Evolutionary conservation across 495 filamentous ascomycete genomes (phyloP).

Genomic region (Daldinia caldariorum): DNA sequence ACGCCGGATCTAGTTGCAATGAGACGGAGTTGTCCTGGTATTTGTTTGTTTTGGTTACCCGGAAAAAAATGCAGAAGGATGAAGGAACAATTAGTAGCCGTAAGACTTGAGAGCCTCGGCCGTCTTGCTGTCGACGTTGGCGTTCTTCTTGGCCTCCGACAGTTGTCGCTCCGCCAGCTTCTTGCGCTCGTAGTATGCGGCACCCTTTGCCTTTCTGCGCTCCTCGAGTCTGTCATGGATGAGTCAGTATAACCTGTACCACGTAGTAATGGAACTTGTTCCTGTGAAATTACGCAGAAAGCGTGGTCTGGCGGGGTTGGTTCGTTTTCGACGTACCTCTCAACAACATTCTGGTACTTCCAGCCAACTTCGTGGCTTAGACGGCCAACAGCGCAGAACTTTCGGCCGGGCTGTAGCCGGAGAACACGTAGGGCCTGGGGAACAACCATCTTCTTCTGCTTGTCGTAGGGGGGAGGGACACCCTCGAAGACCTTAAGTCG

Average conservation of each 20-base stretch:
- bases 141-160: slow-evolving; percentile 88
- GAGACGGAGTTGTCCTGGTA: slow-evolving; percentile 42
- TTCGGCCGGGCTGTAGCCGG: slow-evolving; percentile 95
- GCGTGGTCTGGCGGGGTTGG: not conserved
- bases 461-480: slow-evolving; percentile 98
- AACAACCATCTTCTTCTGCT: slow-evolving; percentile 99
- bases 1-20: slow-evolving; percentile 51
- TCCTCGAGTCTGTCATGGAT: slow-evolving; percentile 83
- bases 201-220: slow-evolving; percentile 97
- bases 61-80: slow-evolving; percentile 44
- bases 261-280: not conserved
- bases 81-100: slow-evolving; percentile 61
- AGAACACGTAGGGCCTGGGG: slow-evolving; percentile 96
- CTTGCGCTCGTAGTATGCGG: slow-evolving; percentile 99
- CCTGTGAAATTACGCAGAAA: not conserved
- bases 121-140: slow-evolving; percentile 79
- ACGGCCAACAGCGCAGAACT: slow-evolving; percentile 98
- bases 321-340: slow-evolving; percentile 72
- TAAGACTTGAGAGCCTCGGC: slow-evolving; percentile 62
- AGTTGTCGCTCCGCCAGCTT: slow-evolving; percentile 90
- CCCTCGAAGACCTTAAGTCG: slow-evolving; percentile 99
- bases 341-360: slow-evolving; percentile 99
- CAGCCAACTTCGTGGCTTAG: slow-evolving; percentile 98
- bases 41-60: slow-evolving; percentile 46
- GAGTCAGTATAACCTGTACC: slow-evolving; percentile 50